Evolutionary conservation across 2,329 filamentous ascomycete species (phyloP), one percentile per base, ranked within the genome.

Genomic region (Pseudodiploospora longispora): DNA sequence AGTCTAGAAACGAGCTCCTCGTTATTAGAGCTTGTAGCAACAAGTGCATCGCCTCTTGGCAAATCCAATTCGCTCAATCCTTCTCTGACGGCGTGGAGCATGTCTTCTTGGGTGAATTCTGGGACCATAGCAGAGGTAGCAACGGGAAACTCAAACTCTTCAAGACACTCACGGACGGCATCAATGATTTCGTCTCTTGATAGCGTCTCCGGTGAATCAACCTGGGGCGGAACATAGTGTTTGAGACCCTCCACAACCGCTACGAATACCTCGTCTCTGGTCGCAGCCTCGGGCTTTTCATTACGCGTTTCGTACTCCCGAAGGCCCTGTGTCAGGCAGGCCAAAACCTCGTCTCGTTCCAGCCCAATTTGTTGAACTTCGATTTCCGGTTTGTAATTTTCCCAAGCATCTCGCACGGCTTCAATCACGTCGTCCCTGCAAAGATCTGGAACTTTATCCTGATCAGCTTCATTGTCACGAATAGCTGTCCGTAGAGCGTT

Each of bases 321-420:
- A 1, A 97, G 75, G 1, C 91, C 91, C 66, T 96, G 85, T 53
- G 86, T 82, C 28, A 97, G 74, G 52, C 89, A 95, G 34, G 85
- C 81, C 10, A 97, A 71, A 39, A 97, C 85, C 58, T 97, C 91
- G 9, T 96, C 88, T 5, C 88, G 78, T 61, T 95, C 91, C 1
- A 97, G 71, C 2, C 90, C 91, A 50, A 94, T 85, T 55, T 95
- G 88, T 55, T 95, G 85, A 4, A 95, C 75, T 54, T 95, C 84
- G 41, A 95, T 88, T 55, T 96, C 88, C 1, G 91, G 91, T 65
- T 95, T 95, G 66, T 95, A 95, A 43, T 82, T 87, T 59, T 96
- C 91, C 80, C 89, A 95, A 1, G 90, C 91, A 54, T 95, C 89
- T 53, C 83, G 82, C 10, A 97, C 85, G 3, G 90, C 89, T 29